These are phyloP conservation scores for Aspergillus neotritici DNA, from an alignment of 2,329 filamentous ascomycete species.

Conservation along the genomic window DNA sequence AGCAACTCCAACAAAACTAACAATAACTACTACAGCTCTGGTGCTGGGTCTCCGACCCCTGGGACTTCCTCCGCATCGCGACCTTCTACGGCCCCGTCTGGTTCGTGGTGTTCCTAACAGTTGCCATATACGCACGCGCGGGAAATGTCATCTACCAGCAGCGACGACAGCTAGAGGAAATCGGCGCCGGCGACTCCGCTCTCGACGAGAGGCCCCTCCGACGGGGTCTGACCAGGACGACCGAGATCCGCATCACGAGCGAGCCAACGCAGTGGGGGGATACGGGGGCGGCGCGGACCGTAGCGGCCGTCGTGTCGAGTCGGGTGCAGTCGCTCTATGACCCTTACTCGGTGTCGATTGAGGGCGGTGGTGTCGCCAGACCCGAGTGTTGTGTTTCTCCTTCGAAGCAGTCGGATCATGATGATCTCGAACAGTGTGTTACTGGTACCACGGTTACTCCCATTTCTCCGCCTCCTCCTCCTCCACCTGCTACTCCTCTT, in stretches of 20 bases:
- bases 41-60: constrained; percentile 69
- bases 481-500: too few relatives aligned
- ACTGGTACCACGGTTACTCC: too few relatives aligned
- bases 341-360: constrained; percentile 31
- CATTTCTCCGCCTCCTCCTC: too few relatives aligned
- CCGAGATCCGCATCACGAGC: constrained; percentile 59
- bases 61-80: constrained; percentile 66
- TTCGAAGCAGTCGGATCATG: constrained; percentile 5
- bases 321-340: constrained; percentile 10
- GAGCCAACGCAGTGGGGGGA: constrained; percentile 37
- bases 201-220: constrained; percentile 42
- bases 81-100: constrained; percentile 59
- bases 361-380: constrained; percentile 15
- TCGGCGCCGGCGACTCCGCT: constrained; percentile 46
- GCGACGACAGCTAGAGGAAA: constrained; percentile 55
- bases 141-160: constrained; percentile 46
- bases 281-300: too few relatives aligned
- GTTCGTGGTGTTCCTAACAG: constrained; percentile 37
- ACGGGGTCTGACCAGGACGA: constrained; percentile 48
- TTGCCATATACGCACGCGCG: constrained; percentile 37
- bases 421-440: constrained; percentile 4
- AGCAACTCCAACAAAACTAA: background rate
- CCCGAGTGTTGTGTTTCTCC: constrained; percentile 2
- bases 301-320: background rate
- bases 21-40: constrained; percentile 55